phyloP scores from a whole-genome alignment of 208 protist species.

The Crithidia acanthocephali region DNA sequence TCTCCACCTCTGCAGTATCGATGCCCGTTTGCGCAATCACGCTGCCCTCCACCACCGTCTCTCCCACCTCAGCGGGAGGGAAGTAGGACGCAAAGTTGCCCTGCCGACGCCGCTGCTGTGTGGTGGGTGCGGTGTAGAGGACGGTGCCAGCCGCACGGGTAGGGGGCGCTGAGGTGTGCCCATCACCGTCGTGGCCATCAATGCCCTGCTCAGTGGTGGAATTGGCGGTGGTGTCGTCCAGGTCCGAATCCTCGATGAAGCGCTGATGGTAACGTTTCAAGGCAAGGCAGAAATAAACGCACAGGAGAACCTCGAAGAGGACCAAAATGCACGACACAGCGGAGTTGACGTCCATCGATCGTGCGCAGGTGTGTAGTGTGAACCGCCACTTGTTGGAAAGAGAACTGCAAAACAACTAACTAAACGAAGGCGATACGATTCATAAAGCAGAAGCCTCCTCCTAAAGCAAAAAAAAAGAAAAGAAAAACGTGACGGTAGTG shows the following conservation, averaged over 20 bases:
- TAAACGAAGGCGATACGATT: too few species aligned
- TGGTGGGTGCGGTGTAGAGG: neutral
- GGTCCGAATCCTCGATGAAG: neutral
- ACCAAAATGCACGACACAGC: neutral
- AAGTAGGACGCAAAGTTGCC: constrained; percentile 3
- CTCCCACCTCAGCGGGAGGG: constrained; percentile 1
- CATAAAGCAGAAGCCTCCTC: too few species aligned
- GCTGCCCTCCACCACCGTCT: neutral
- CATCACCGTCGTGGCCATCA: too few species aligned
- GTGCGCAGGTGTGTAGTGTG: neutral
- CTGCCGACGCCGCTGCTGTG: neutral
- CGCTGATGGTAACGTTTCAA: neutral
- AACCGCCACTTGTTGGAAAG: too few species aligned
- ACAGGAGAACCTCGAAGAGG: neutral
- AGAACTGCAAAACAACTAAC: too few species aligned
- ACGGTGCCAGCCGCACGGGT: neutral
- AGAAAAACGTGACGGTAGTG: too few species aligned
- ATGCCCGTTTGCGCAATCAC: neutral
- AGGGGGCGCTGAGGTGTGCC: too few species aligned
- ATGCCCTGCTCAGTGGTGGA: neutral
- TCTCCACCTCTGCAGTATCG: neutral
- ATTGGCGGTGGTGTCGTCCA: neutral
- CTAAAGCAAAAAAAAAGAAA: neutral
- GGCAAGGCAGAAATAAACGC: neutral
- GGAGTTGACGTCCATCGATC: neutral